Conservation (phyloP, 176 grass and related monocot genomes). For the Themeda triandra region DNA sequence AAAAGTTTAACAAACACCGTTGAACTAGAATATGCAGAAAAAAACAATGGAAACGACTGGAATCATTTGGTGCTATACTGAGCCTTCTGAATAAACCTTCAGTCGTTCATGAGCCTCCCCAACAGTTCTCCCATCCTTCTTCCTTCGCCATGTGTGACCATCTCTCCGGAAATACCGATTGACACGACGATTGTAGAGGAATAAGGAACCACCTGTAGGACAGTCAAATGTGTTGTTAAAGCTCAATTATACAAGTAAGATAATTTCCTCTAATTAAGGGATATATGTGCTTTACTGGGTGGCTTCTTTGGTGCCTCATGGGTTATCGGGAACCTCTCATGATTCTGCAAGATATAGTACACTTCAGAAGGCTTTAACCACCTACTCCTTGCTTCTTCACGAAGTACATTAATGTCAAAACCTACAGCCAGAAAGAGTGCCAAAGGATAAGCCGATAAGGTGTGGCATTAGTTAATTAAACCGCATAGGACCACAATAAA, state of each 20-base stretch:
- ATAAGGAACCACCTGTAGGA: constrained; percentile 81
- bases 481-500: neutral
- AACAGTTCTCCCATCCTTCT: constrained; percentile 85
- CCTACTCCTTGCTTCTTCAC: constrained; percentile 62
- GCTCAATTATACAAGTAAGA: neutral
- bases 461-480: neutral
- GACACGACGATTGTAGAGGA: constrained; percentile 89
- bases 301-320: constrained; percentile 66
- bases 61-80: constrained; percentile 11
- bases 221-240: constrained; percentile 8
- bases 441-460: neutral
- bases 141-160: constrained; percentile 91
- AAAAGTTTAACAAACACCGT: neutral
- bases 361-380: constrained; percentile 97
- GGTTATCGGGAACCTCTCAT: constrained; percentile 66
- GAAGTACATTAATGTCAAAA: constrained; percentile 81
- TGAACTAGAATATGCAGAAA: constrained; percentile 4
- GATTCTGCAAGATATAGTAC: constrained; percentile 78
- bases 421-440: constrained; percentile 36
- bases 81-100: constrained; percentile 58
- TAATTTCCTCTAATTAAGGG: constrained; percentile 1
- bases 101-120: constrained; percentile 92
- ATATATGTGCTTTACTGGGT: constrained; percentile 49
- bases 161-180: constrained; percentile 95
- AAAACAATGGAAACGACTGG: neutral